These are phyloP conservation scores for Sanghuangporus weigelae DNA, from an alignment of 1,284 basidiomycete species.

Conservation along the genomic window DNA sequence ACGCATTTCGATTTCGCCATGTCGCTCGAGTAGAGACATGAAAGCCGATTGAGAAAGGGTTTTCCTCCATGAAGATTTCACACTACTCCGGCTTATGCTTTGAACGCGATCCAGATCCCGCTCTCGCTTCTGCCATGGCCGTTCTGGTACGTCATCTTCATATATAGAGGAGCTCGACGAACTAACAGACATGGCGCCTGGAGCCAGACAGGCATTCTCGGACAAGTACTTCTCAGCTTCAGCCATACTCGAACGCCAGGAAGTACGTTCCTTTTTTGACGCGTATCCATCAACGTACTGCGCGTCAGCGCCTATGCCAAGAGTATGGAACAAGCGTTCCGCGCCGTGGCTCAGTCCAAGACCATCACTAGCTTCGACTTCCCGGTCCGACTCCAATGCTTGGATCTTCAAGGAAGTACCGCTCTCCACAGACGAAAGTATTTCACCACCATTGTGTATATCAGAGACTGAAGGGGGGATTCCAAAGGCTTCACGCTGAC, in stretches of 20 bases:
- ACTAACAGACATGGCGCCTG: constrained; percentile 3
- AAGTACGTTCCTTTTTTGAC: background rate
- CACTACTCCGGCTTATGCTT: background rate
- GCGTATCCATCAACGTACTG: background rate
- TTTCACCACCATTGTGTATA: background rate
- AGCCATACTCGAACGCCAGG: constrained; percentile 16
- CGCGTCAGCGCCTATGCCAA: constrained; percentile 14
- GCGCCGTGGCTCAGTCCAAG: constrained; percentile 15
- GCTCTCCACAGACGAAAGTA: constrained; percentile 10
- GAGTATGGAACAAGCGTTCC: constrained; percentile 14
- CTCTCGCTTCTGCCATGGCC: constrained; percentile 16
- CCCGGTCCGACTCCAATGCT: constrained; percentile 11
- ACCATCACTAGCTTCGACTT: constrained; percentile 3
- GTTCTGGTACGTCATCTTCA: constrained; percentile 13
- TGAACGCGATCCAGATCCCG: constrained; percentile 12
- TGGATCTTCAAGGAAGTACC: constrained; percentile 8
- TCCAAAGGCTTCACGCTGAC: constrained; percentile 17
- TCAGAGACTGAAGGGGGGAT: constrained; percentile 14
- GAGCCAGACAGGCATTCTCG: background rate
- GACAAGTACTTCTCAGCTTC: constrained; percentile 14
- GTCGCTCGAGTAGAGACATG: constrained; percentile 25
- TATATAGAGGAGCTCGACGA: constrained; percentile 16
- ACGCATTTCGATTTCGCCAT: constrained; percentile 46
- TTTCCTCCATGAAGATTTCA: constrained; percentile 18
- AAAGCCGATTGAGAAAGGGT: constrained; percentile 23